A percentile compares a stretch with the other conserved stretches of the same genome.
phyloP scores from a whole-genome alignment of 108 stramenopile species.

The Aurantiochytrium sp. region DNA sequence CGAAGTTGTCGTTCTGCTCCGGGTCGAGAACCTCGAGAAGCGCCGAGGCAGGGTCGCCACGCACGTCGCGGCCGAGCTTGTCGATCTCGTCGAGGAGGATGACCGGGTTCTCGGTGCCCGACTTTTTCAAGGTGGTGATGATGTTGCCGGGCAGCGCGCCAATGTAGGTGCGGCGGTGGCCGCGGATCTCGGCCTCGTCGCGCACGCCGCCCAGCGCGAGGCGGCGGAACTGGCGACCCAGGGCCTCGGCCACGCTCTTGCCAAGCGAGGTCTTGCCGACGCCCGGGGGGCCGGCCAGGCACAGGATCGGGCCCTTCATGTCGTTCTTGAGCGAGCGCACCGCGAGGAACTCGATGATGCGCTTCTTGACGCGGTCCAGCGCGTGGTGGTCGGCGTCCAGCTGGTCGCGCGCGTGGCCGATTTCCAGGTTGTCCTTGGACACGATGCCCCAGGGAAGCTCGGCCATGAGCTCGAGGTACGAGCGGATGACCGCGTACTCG shows the following conservation, averaged over 20 bases:
- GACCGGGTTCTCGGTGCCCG: constrained; percentile 75
- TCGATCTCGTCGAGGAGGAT: constrained; percentile 96
- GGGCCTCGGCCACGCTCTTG: constrained; percentile 75
- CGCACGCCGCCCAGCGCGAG: constrained; percentile 85
- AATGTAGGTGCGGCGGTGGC: constrained; percentile 92
- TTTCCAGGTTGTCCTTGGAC: constrained; percentile 78
- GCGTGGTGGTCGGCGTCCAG: constrained; percentile 90
- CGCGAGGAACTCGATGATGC: constrained; percentile 91
- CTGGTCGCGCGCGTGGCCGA: constrained; percentile 62
- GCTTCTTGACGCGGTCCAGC: constrained; percentile 86
- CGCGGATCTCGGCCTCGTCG: constrained; percentile 90
- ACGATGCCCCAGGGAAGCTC: constrained; percentile 81
- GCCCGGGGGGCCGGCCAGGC: constrained; percentile 87
- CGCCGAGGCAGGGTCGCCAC: constrained; percentile 87
- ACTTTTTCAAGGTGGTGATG: constrained; percentile 81
- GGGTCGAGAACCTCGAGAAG: constrained; percentile 86
- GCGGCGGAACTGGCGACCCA: constrained; percentile 87
- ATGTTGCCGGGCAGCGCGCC: constrained; percentile 95
- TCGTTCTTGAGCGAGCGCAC: constrained; percentile 80
- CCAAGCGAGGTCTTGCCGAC: constrained; percentile 79
- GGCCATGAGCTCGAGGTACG: constrained; percentile 90
- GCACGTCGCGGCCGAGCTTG: constrained; percentile 62
- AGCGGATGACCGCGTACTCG: constrained; percentile 87
- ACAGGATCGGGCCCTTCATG: constrained; percentile 87
- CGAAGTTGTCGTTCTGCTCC: constrained; percentile 75